phyloP scores from a whole-genome alignment of 2,329 filamentous ascomycete species.

The Tolypocladium paradoxum region DNA sequence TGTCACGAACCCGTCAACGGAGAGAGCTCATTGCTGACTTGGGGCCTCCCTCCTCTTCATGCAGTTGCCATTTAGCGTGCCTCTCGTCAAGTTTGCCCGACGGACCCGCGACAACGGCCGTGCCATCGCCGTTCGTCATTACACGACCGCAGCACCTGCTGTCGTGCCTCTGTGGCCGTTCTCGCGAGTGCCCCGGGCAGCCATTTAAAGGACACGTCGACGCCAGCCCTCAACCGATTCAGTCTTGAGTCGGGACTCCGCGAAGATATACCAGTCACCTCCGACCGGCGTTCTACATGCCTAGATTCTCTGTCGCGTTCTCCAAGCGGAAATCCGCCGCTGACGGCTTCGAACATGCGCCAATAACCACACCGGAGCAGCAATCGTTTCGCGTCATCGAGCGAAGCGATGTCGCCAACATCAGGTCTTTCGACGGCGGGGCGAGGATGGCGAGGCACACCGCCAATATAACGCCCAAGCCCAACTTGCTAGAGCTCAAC shows the following conservation, averaged over 20 bases:
- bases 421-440: slow-evolving; percentile 41
- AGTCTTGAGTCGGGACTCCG: not conserved
- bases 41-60: slow-evolving; percentile 5
- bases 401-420: slow-evolving; percentile 31
- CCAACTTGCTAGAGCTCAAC: slow-evolving; percentile 26
- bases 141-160: slow-evolving; percentile 3
- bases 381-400: slow-evolving; percentile 50
- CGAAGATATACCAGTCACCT: not conserved
- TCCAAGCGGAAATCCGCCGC: slow-evolving; percentile 50
- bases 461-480: slow-evolving; percentile 24
- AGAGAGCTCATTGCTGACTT: not conserved
- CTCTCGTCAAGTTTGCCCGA: not conserved
- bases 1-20: not conserved
- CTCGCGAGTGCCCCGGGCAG: not conserved
- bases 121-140: not conserved
- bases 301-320: slow-evolving; percentile 51
- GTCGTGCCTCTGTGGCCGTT: not conserved
- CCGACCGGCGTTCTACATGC: slow-evolving; percentile 37
- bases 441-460: slow-evolving; percentile 29
- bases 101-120: not conserved
- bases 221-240: not conserved
- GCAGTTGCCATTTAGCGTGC: slow-evolving; percentile 15
- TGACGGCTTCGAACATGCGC: slow-evolving; percentile 41
- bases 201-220: not conserved
- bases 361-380: slow-evolving; percentile 29